These are phyloP conservation scores for Pichia sp. DNA, from an alignment of 1,139 yeast species.

Conservation along the genomic window DNA sequence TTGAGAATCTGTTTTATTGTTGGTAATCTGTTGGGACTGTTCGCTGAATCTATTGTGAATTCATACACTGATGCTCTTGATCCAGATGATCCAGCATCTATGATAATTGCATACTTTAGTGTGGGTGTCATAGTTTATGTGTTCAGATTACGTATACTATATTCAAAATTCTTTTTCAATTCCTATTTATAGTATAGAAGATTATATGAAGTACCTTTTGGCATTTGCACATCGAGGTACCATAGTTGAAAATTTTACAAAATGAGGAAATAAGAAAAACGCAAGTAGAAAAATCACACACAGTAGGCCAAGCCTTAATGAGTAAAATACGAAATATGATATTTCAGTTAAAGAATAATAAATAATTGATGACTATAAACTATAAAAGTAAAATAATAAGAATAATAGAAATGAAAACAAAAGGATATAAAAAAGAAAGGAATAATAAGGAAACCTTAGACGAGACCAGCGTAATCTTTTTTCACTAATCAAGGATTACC, in stretches of 20 bases:
- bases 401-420: neutral
- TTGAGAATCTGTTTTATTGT: conserved; percentile 56
- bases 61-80: conserved; percentile 63
- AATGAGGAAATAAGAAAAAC: neutral
- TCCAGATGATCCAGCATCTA: conserved; percentile 81
- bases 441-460: neutral
- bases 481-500: conserved; percentile 13
- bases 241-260: neutral
- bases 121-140: neutral
- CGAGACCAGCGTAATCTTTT: too few species aligned
- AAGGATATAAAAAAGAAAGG: neutral
- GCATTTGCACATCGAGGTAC: neutral
- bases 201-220: too few species aligned
- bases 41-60: conserved; percentile 33
- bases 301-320: too few species aligned
- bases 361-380: too few species aligned
- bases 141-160: too few species aligned
- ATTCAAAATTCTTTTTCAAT: too few species aligned
- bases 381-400: too few species aligned
- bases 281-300: neutral
- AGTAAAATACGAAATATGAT: too few species aligned
- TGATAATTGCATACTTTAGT: conserved; percentile 55
- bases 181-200: too few species aligned
- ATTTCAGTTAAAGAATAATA: too few species aligned
- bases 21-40: conserved; percentile 49